Evolutionary conservation across 345 rosid species (phyloP).

Genomic region (Xanthoceras sorbifolium): DNA sequence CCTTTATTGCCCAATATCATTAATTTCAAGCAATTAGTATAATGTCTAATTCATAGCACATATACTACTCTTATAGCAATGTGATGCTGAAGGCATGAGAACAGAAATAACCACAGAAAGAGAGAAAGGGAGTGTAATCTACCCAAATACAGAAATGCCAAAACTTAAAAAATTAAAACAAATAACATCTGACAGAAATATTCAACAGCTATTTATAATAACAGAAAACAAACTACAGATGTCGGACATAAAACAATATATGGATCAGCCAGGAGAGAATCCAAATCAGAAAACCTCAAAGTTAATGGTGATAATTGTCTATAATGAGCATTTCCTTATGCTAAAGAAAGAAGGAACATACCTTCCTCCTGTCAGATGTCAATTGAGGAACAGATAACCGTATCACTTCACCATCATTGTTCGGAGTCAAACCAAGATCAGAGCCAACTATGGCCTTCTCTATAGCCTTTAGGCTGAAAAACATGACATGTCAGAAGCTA

Average conservation of each 20-base stretch:
- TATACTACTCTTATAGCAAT: not conserved
- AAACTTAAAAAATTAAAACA: not conserved
- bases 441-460: conserved; percentile 94
- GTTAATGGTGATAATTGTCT: not conserved
- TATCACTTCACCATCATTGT: conserved; percentile 90
- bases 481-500: conserved; percentile 14
- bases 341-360: conserved; percentile 31
- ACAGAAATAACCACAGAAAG: not conserved
- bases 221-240: not conserved
- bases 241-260: not conserved
- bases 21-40: not conserved
- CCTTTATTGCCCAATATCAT: not conserved
- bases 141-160: not conserved
- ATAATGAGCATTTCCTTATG: not conserved
- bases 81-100: not conserved
- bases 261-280: not conserved
- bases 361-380: conserved; percentile 94
- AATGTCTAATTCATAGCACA: not conserved
- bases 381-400: conserved; percentile 82
- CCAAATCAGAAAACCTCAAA: not conserved
- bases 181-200: not conserved
- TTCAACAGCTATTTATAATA: not conserved
- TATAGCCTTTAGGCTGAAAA: conserved; percentile 73
- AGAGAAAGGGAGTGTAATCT: not conserved
- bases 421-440: conserved; percentile 87